Base-by-base conservation (phyloP, 129 eudicot genomes). In the Lactuca saligna region DNA sequence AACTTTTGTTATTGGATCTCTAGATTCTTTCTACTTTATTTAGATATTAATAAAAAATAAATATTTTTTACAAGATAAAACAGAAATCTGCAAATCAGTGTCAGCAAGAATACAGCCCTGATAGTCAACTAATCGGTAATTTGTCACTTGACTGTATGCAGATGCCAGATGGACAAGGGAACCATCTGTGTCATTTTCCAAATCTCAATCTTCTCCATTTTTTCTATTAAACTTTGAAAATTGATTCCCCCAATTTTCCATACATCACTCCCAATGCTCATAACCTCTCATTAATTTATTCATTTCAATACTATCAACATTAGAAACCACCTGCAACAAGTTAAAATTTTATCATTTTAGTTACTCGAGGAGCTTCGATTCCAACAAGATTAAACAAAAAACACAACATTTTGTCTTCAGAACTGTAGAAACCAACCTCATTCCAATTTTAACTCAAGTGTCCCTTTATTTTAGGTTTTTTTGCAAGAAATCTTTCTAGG, bases 341-440 rank as follows among this genome's bases (percentile, higher is more conserved):
- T 50, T 75, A 35, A 11, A 66, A n/a, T 56, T 56, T 67, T 68
- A 68, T 60, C 68, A 37, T 68, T 75, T 75, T 75, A 50, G 80
- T 76, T 16, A 69, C 80, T 76, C 80, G 80, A 76, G 75, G 70
- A 39, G 15, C 80, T 69, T 76, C 4, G 59, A 69, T 69, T 76
- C 80, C 80, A 54, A 68, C 51, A 68, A 76, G 42, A 41, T 69
- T 75, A 29, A 76, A 54, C 65, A 68, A 69, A 75, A 68, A 76
- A 76, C 69, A 69, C 70, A 68, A 74, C 55, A 15, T 56, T 67
- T 59, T 59, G 68, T 59, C 65, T 37, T 73, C 44, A 38, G 5
- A 73, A 63, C 9, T 61, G 35, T 34, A 46, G 37, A 64, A 64
- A 16, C 77, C 49, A 73, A 64, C 79, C 58, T 46, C 33, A 50